phyloP scores from a whole-genome alignment of 371 early-diverging fungal species.

The Mycotypha africana region DNA sequence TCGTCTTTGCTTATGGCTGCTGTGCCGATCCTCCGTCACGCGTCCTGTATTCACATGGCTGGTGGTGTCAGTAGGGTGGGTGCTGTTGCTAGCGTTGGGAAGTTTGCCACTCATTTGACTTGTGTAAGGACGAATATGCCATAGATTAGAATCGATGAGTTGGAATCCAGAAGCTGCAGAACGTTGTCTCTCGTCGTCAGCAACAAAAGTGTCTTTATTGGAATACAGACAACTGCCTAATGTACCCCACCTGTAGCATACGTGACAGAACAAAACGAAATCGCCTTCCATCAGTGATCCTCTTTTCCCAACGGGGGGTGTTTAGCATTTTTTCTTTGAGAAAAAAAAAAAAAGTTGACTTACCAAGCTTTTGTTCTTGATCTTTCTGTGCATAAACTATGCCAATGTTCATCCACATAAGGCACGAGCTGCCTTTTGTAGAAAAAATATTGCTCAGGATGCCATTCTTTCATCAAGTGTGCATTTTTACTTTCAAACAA shows the following conservation, averaged over 20 bases:
- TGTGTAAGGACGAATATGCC: slow-evolving; percentile 56
- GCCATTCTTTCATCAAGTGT: slow-evolving; percentile 44
- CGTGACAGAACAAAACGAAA: neutral
- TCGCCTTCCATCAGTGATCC: no score
- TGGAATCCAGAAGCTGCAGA: slow-evolving; percentile 66
- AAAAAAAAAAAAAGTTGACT: neutral
- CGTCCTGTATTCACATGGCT: no score
- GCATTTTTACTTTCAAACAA: slow-evolving; percentile 50
- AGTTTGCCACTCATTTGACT: slow-evolving; percentile 10
- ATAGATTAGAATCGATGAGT: slow-evolving; percentile 53
- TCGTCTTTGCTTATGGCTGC: slow-evolving; percentile 10
- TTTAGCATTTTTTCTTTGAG: no score
- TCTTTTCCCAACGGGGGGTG: no score
- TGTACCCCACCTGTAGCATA: slow-evolving; percentile 60
- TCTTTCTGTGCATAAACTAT: slow-evolving; percentile 62
- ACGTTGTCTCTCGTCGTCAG: slow-evolving; percentile 55
- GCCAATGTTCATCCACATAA: slow-evolving; percentile 66
- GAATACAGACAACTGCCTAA: slow-evolving; percentile 61
- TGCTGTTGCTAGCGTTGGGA: slow-evolving; percentile 7
- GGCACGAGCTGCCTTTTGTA: slow-evolving; percentile 66
- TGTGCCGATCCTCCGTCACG: slow-evolving; percentile 7
- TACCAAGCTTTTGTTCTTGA: slow-evolving; percentile 62
- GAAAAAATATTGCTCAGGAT: slow-evolving; percentile 55
- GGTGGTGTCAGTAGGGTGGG: slow-evolving; percentile 4
- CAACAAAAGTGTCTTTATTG: slow-evolving; percentile 56